phyloP scores from a whole-genome alignment of 805 yeast genomes.

The Nakazawaea sp. region DNA sequence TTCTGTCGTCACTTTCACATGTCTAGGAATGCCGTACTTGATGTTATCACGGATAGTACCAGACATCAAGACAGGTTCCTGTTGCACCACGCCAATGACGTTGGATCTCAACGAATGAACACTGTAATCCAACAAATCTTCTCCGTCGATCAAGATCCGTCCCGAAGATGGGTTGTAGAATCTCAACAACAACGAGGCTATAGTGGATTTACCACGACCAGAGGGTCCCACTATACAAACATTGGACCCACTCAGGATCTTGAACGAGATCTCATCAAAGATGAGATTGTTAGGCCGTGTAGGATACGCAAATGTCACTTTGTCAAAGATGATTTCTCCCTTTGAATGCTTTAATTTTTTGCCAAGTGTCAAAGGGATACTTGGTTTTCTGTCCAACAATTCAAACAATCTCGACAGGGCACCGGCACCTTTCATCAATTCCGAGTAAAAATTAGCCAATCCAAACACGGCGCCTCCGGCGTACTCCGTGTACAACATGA shows the following conservation, averaged over 20 bases:
- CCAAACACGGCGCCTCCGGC: constrained; percentile 93
- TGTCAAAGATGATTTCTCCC: constrained; percentile 58
- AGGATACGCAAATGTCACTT: constrained; percentile 75
- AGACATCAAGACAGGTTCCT: constrained; percentile 83
- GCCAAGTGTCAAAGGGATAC: constrained; percentile 67
- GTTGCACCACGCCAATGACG: constrained; percentile 82
- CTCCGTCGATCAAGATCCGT: constrained; percentile 57
- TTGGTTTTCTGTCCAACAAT: constrained; percentile 70
- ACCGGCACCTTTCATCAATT: constrained; percentile 94
- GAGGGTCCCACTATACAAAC: constrained; percentile 94
- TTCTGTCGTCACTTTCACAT: constrained; percentile 47
- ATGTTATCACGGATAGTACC: constrained; percentile 88
- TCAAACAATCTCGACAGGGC: constrained; percentile 92
- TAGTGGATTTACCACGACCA: constrained; percentile 92
- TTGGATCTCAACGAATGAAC: constrained; percentile 66
- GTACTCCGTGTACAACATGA: constrained; percentile 92
- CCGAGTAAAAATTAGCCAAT: constrained; percentile 84
- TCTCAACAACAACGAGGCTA: constrained; percentile 71
- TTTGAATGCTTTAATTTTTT: constrained; percentile 31
- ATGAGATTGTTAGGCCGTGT: constrained; percentile 71
- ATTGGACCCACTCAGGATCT: constrained; percentile 74
- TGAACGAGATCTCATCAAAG: constrained; percentile 56
- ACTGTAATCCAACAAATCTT: constrained; percentile 60
- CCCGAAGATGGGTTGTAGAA: constrained; percentile 80
- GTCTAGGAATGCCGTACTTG: constrained; percentile 52